These are phyloP conservation scores for Leonotis leonurus DNA, from an alignment of 257 asterid genomes.

Conservation along the genomic window DNA sequence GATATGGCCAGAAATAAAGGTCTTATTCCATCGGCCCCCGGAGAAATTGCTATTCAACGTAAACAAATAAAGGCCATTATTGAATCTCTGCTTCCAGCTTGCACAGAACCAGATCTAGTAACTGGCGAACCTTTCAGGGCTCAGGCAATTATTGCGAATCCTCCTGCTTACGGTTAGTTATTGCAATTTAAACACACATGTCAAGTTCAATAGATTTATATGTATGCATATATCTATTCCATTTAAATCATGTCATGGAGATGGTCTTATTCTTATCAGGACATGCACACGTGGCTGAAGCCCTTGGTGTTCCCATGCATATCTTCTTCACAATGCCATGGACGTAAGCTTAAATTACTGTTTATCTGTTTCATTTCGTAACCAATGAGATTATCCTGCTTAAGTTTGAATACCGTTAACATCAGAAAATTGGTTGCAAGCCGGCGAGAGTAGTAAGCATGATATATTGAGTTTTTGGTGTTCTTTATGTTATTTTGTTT, in stretches of 20 bases:
- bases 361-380: conserved; percentile 8
- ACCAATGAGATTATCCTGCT: conserved; percentile 10
- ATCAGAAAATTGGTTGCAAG: background rate
- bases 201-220: background rate
- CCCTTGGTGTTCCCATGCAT: conserved; percentile 96
- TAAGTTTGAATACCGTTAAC: background rate
- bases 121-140: conserved; percentile 84
- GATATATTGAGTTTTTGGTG: background rate
- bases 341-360: conserved; percentile 66
- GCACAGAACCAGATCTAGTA: conserved; percentile 80
- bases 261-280: conserved; percentile 43
- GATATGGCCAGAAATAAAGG: conserved; percentile 99
- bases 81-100: conserved; percentile 94
- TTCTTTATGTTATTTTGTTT: background rate
- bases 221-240: background rate
- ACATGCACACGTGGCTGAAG: conserved; percentile 96
- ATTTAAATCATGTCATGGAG: background rate
- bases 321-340: conserved; percentile 99
- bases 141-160: conserved; percentile 97
- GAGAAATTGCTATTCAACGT: conserved; percentile 75
- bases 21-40: conserved; percentile 81
- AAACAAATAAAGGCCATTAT: conserved; percentile 87
- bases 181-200: background rate
- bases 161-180: conserved; percentile 96
- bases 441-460: background rate